Base-by-base conservation (phyloP, 306 rosid genomes). In the Arachis hypogaea region DNA sequence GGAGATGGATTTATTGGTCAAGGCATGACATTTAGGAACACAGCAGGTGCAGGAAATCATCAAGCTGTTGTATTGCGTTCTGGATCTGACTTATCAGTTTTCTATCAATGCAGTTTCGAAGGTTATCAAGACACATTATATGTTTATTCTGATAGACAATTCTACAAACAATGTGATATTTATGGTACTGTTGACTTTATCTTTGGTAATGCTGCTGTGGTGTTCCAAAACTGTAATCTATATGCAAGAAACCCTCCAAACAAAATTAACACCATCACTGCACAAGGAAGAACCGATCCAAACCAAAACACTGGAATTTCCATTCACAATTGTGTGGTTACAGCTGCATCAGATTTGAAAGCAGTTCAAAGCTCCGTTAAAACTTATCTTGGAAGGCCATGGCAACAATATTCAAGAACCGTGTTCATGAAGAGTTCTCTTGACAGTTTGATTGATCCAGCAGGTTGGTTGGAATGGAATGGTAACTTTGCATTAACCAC, bases 101-200 rank as follows among this genome's bases (percentile, higher is more conserved):
- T 87, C 45, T 88, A 88, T 18, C 80, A 33, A 16, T 91, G 97
- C 5, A 69, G 94, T 46, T 80, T 91, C 43, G 92, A 91, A 72
- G 97, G 97, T 7, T 86, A 57, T 42, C 97, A 91, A 76, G 97
- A 91, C 82, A 91, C 97, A 11, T 73, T 91, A 2, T 91, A 91
- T 30, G 93, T 83, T 12, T 66, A 78, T 50, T 82, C 97, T 0
- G 80, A 85, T 7, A 73, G 97, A 50, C 97, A 90, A 70, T 90
- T 90, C 46, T 90, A 86, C 8, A 82, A 71, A 7, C 49, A 63
- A 9, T 71, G 77, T 56, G 52, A 78, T 29, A 46, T 78, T 4
- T 71, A 63, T 57, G 77, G 77, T 6, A 78, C 82, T 0, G 74
- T 78, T 9, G 82, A 78, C 1, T 72, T 78, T 44, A 78, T 78